Percentiles rank a stretch among this genome's conserved stretches.
Conservation (phyloP, 164 flowering plant species). For the Berberis vulgaris region DNA sequence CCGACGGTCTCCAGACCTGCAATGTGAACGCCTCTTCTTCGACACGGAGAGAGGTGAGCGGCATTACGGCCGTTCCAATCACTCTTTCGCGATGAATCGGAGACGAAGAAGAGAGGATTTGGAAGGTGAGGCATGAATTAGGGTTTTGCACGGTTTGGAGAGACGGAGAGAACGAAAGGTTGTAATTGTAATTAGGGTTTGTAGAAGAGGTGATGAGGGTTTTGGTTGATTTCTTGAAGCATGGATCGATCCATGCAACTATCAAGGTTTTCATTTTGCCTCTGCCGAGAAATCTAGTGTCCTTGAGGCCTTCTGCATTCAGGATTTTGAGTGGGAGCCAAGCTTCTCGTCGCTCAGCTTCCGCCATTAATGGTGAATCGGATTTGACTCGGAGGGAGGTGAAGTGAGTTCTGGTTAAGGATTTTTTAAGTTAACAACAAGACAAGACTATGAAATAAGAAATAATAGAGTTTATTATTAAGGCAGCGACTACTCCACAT, state of each 20-base stretch:
- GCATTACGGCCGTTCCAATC: conserved; percentile 5
- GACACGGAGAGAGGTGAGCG: conserved; percentile 1
- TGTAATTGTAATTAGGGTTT: conserved; percentile 5
- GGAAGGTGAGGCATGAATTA: conserved; percentile 6
- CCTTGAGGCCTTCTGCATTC: conserved; percentile 11
- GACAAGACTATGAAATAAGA: no score
- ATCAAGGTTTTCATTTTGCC: conserved; percentile 11
- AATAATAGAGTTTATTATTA: no score
- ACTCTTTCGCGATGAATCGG: conserved; percentile 5
- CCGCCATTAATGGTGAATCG: no score
- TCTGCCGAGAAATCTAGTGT: conserved; percentile 7
- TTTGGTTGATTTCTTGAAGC: conserved; percentile 6
- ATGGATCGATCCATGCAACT: conserved; percentile 13
- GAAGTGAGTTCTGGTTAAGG: no score
- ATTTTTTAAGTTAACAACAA: no score
- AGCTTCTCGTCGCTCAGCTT: neutral
- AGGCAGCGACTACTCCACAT: no score
- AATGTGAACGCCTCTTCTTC: conserved; percentile 7
- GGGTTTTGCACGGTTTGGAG: conserved; percentile 9
- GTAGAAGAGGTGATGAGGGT: conserved; percentile 1
- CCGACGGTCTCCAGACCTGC: conserved; percentile 18
- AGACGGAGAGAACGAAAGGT: conserved; percentile 9
- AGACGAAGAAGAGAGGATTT: conserved; percentile 8
- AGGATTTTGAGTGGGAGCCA: neutral
- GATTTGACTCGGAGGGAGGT: no score